Percentiles rank a stretch among this genome's conserved stretches.
Evolutionary conservation across 2,329 filamentous ascomycete species (phyloP).

Genomic region (Venturia nashicola): DNA sequence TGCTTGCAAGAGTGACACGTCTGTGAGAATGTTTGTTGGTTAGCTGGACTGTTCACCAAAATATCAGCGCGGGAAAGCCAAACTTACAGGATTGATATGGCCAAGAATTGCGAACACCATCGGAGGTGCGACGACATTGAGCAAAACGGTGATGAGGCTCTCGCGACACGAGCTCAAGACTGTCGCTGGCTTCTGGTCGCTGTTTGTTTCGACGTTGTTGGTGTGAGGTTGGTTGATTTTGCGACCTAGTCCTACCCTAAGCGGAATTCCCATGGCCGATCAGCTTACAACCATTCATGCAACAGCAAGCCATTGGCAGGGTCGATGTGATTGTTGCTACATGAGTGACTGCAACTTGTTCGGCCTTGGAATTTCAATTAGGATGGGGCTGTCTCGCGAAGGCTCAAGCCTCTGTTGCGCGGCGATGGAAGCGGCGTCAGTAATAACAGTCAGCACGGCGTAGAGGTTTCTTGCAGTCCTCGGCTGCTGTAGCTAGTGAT

Average conservation of each 20-base stretch:
- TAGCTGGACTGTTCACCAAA: not conserved
- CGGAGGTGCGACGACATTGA: too few relatives aligned
- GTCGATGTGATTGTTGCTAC: not conserved
- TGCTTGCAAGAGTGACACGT: not conserved
- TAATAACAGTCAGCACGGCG: not conserved
- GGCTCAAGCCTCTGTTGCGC: not conserved
- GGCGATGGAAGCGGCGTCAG: not conserved
- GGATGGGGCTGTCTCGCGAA: not conserved
- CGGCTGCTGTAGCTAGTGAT: not conserved
- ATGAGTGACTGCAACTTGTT: not conserved
- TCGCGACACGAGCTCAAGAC: not conserved
- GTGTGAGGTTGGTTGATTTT: not conserved
- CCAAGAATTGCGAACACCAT: not conserved
- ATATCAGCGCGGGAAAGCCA: not conserved
- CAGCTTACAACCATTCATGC: not conserved
- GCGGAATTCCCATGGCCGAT: not conserved
- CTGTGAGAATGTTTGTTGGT: not conserved
- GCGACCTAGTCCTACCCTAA: not conserved
- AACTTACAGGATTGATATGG: not conserved
- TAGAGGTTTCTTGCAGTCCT: not conserved
- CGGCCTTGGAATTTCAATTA: not conserved
- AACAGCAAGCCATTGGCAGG: not conserved
- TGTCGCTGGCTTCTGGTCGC: not conserved
- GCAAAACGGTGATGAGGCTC: not conserved
- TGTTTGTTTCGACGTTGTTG: not conserved